Evolutionary conservation across 176 grass and related monocot species (phyloP), one percentile per base, ranked within the genome.

Genomic region (Elaeis guineensis): DNA sequence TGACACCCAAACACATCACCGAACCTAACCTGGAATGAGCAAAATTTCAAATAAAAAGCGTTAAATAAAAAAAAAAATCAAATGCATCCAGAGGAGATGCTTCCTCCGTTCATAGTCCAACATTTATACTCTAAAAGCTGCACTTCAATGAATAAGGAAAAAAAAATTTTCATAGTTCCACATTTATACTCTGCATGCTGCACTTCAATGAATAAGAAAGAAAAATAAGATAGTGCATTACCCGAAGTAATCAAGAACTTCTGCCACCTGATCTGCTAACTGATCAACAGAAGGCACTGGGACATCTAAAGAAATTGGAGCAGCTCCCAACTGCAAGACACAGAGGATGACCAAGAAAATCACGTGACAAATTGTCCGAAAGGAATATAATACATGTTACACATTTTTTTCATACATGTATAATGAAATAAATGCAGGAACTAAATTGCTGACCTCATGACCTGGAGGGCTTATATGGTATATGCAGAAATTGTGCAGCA

Each of bases 241-340:
- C 92, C 92, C 77, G 48, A 97, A 97, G 82, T 80, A 97, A 89
- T 91, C 87, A 19, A 97, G 87, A 57, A 97, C 81, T 72, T 97
- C 92, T 0, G 73, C 81, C 58, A 97, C 74, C 77, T 97, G 92
- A 65, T 91, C 83, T 0, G 84, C 92, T 12, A 97, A 86, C 52
- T 97, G 81, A 56, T 91, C 80, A 56, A 80, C 83, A 63, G 83
- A 88, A 50, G 73, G 79, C 48, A 80, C 72, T 2, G 92, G 84
- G 64, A 75, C 74, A 70, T 88, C 68, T 44, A 78, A 67, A 48
- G 84, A 76, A 80, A 91, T 91, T 3, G 87, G 78, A 88, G 84
- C 87, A 4, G 84, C 92, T 78, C 92, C 87, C 57, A 97, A 85
- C 92, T 97, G 78, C 62, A 91, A 53, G 67, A 48, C 57, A 76